phyloP scores from a whole-genome alignment of 306 rosid species.

The Rosa lucieae region DNA sequence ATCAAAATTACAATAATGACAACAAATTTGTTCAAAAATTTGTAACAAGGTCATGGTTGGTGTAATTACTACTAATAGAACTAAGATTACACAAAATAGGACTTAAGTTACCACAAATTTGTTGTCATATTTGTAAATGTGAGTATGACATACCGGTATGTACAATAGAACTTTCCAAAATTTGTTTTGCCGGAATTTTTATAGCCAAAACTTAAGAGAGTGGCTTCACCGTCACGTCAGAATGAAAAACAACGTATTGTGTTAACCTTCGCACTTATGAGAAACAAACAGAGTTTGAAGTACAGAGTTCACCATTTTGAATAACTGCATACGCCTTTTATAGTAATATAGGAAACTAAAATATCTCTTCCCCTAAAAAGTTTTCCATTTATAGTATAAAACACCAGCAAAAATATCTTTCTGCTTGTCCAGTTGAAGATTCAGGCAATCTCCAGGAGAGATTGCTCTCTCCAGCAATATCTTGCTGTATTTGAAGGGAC shows the following conservation, averaged over 20 bases:
- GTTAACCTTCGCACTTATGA: not conserved
- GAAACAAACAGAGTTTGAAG: too few relatives aligned
- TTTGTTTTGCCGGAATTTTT: not conserved
- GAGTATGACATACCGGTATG: too few relatives aligned
- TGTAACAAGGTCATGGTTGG: too few relatives aligned
- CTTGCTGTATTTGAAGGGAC: not conserved
- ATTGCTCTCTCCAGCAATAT: too few relatives aligned
- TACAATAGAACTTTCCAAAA: not conserved
- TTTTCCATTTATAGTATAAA: not conserved
- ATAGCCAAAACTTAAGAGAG: not conserved
- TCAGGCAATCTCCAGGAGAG: not conserved
- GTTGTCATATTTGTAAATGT: too few relatives aligned
- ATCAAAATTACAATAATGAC: too few relatives aligned
- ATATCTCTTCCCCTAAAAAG: not conserved
- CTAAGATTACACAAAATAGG: too few relatives aligned
- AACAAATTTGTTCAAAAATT: too few relatives aligned
- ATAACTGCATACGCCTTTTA: not conserved
- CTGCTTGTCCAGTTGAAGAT: not conserved
- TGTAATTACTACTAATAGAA: too few relatives aligned
- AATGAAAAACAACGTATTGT: not conserved
- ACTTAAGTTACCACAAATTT: too few relatives aligned
- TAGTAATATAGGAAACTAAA: not conserved
- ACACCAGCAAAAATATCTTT: not conserved
- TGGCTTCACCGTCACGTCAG: not conserved
- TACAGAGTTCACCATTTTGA: not conserved